Evolutionary conservation across 2,329 filamentous ascomycete genomes (phyloP).

Genomic region (Xylaria sp.): DNA sequence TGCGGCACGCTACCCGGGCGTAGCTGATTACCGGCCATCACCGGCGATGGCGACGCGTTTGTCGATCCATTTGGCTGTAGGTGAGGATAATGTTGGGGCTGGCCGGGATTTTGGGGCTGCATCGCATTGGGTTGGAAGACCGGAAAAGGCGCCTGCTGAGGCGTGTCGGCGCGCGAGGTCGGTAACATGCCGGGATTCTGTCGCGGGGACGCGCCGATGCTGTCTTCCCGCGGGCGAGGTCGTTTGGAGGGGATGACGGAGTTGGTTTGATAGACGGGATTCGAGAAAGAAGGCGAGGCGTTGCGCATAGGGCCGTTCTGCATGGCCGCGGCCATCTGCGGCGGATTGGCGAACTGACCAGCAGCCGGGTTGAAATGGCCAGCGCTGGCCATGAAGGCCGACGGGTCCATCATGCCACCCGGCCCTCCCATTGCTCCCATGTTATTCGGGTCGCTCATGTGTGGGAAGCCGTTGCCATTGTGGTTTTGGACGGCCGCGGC

Average conservation of each 20-base stretch:
- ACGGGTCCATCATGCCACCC: constrained; percentile 64
- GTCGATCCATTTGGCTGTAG: constrained; percentile 78
- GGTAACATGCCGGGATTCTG: constrained; percentile 74
- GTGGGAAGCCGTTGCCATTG: constrained; percentile 70
- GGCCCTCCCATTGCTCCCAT: constrained; percentile 45
- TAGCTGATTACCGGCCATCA: constrained; percentile 77
- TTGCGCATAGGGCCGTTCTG: constrained; percentile 85
- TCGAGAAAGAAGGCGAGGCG: constrained; percentile 76
- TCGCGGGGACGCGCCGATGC: constrained; percentile 78
- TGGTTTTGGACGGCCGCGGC: constrained; percentile 65
- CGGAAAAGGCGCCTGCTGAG: constrained; percentile 74
- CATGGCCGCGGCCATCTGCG: constrained; percentile 63
- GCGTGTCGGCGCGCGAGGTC: constrained; percentile 88
- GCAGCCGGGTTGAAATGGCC: constrained; percentile 61
- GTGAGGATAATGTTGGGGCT: constrained; percentile 77
- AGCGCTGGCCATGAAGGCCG: constrained; percentile 63
- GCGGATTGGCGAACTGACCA: constrained; percentile 55
- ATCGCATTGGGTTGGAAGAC: constrained; percentile 70
- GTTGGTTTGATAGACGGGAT: constrained; percentile 80
- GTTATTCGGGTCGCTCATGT: constrained; percentile 64
- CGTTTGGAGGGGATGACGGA: constrained; percentile 89
- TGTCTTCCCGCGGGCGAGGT: constrained; percentile 79
- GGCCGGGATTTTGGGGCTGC: constrained; percentile 62
- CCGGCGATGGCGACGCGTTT: constrained; percentile 89
- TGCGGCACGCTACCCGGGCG: constrained; percentile 72